phyloP scores from a whole-genome alignment of 371 early-diverging fungal species.

The Basidiobolus heterosporus region DNA sequence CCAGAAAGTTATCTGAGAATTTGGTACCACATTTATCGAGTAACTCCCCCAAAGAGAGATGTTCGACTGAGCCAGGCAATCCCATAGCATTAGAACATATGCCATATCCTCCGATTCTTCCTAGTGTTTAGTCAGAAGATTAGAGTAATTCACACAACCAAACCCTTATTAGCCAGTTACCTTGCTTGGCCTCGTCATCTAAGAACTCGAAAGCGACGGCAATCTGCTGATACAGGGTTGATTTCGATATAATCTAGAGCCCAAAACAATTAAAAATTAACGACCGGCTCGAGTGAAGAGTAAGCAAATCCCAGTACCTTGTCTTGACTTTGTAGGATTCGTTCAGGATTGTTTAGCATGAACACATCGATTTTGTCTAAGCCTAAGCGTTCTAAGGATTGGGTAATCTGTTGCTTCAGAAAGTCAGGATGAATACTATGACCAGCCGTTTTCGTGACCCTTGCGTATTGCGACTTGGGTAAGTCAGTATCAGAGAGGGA shows the following conservation, averaged over 20 bases:
- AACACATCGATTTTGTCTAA: constrained; percentile 45
- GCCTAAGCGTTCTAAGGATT: constrained; percentile 36
- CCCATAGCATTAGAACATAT: constrained; percentile 52
- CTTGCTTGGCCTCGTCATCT: constrained; percentile 36
- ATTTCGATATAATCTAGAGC: constrained; percentile 14
- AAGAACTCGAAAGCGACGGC: constrained; percentile 36
- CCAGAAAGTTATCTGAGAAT: constrained; percentile 30
- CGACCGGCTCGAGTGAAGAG: background rate
- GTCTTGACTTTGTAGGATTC: constrained; percentile 40
- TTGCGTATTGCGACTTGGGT: constrained; percentile 21
- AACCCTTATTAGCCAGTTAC: constrained; percentile 6
- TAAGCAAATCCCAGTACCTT: constrained; percentile 12
- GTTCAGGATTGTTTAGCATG: constrained; percentile 65
- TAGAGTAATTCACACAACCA: background rate
- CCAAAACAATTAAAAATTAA: background rate
- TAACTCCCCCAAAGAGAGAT: constrained; percentile 28
- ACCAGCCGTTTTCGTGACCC: constrained; percentile 29
- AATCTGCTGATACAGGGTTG: constrained; percentile 34
- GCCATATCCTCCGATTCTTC: constrained; percentile 50
- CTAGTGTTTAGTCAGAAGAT: constrained; percentile 1
- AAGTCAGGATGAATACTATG: constrained; percentile 46
- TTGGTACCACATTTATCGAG: constrained; percentile 15
- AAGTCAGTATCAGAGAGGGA: constrained; percentile 7
- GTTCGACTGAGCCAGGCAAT: constrained; percentile 34
- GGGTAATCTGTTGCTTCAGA: constrained; percentile 34